These are phyloP conservation scores for Alternaria panax DNA, from an alignment of 2,329 filamentous ascomycete species.

Conservation along the genomic window DNA sequence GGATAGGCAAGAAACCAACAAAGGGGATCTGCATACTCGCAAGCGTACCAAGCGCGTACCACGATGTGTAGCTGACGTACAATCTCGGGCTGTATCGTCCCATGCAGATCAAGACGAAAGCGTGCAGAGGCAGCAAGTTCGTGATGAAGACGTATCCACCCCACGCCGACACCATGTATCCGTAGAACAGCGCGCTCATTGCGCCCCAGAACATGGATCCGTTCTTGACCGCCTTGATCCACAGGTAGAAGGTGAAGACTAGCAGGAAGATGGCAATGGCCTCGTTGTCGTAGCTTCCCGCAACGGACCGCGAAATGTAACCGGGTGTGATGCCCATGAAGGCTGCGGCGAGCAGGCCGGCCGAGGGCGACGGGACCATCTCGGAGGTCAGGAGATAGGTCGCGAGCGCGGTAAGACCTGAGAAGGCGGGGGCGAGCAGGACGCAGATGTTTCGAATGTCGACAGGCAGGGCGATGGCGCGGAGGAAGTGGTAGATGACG, in stretches of 20 bases:
- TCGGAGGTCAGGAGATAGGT: conserved; percentile 96
- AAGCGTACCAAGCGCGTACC: conserved; percentile 95
- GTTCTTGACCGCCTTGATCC: conserved; percentile 98
- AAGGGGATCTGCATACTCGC: conserved; percentile 99
- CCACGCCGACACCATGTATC: conserved; percentile 99
- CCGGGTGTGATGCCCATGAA: conserved; percentile 99
- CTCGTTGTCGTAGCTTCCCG: conserved; percentile 99
- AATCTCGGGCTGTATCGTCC: conserved; percentile 92
- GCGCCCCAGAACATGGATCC: conserved; percentile 97
- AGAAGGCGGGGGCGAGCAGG: conserved; percentile 91
- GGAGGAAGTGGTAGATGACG: conserved; percentile 92
- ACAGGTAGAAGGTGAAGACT: conserved; percentile 97
- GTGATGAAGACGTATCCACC: conserved; percentile 99
- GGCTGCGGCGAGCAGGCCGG: conserved; percentile 87
- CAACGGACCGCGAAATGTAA: conserved; percentile 97
- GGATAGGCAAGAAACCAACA: conserved; percentile 94
- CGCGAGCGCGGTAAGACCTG: conserved; percentile 89
- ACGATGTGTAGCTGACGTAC: conserved; percentile 96
- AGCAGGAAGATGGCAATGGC: conserved; percentile 98
- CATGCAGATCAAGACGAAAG: conserved; percentile 95
- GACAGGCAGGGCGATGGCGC: conserved; percentile 86
- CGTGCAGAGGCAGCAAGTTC: conserved; percentile 91
- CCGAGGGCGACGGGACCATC: conserved; percentile 94
- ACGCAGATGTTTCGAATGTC: conserved; percentile 99
- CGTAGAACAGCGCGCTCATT: conserved; percentile 93